Evolutionary conservation across 2,329 filamentous ascomycete species (phyloP).

Genomic region (Achaetomium macrosporum): DNA sequence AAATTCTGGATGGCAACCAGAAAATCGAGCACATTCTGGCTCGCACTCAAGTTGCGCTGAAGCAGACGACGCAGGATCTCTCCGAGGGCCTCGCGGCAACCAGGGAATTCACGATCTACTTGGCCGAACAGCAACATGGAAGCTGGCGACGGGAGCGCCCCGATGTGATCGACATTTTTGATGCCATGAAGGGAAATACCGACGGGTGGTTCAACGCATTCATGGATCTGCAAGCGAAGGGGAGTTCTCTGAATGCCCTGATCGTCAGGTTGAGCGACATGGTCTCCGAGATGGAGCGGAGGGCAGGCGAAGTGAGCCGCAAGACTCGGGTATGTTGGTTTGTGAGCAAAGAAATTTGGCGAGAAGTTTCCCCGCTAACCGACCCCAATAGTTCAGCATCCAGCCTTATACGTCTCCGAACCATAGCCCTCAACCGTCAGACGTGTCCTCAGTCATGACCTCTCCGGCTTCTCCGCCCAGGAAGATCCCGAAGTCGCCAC

Average conservation of each 20-base stretch:
- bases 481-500: constrained; percentile 22
- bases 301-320: constrained; percentile 76
- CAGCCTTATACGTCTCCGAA: constrained; percentile 25
- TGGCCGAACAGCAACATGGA: constrained; percentile 59
- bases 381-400: constrained; percentile 26
- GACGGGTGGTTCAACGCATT: constrained; percentile 85
- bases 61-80: constrained; percentile 73
- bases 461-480: constrained; percentile 21
- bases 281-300: constrained; percentile 78
- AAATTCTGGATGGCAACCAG: constrained; percentile 81
- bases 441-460: constrained; percentile 22
- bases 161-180: constrained; percentile 65
- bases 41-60: constrained; percentile 69
- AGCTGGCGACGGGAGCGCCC: constrained; percentile 57
- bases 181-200: constrained; percentile 87
- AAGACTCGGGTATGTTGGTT: constrained; percentile 60
- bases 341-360: not conserved
- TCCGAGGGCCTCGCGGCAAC: constrained; percentile 71
- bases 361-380: constrained; percentile 1
- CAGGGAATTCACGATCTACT: constrained; percentile 69
- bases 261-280: constrained; percentile 69
- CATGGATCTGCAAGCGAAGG: constrained; percentile 66
- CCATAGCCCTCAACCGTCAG: constrained; percentile 22
- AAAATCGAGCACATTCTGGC: constrained; percentile 84
- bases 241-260: constrained; percentile 61